Base-by-base conservation (phyloP, 441 rosid genomes). In the Eutrema salsugineum region DNA sequence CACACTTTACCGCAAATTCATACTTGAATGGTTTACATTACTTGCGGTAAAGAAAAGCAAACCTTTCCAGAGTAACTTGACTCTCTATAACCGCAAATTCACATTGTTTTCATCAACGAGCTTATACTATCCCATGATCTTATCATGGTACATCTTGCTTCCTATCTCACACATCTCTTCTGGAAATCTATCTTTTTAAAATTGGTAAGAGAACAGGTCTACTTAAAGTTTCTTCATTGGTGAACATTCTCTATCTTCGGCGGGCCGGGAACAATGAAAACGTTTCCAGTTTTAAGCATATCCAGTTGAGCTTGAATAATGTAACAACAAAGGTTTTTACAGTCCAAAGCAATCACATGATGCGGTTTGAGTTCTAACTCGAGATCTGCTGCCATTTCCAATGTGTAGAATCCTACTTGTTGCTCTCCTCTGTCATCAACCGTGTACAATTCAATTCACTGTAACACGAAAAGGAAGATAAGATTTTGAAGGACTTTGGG, bases 371-470 rank as follows among this genome's bases (percentile, higher is more conserved):
- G 98, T 69, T 94, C 95, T 78, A 94, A 46, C 50, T 94, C 97
- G 70, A 94, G 96, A 85, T 94, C 98, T 30, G 76, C 64, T 56
- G 93, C 98, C 96, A 94, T 94, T 78, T 89, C 97, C 81, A 94
- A 64, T 42, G 96, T 80, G 84, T 94, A 94, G 77, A 94, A 89
- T 44, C 98, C 98, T 56, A 87, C 78, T 66, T 81, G 82, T 70
- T 90, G 88, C 64, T 86, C 84, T 66, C 83, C 90, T 27, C 83
- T 71, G 12, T 81, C 70, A 62, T 91, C 82, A 19, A 68, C 73
- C 12, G 88, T 80, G 80, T 89, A 91, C 63, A 94, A 63, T 59
- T 94, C 98, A 39, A 94, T 87, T 85, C 97, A 87, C 98, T 94
- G 83, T 8, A 73, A 54, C 11, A 55, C 40, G 44, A 8, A 30